phyloP scores from a whole-genome alignment of 83 land plant species.

The Thuja plicata region DNA sequence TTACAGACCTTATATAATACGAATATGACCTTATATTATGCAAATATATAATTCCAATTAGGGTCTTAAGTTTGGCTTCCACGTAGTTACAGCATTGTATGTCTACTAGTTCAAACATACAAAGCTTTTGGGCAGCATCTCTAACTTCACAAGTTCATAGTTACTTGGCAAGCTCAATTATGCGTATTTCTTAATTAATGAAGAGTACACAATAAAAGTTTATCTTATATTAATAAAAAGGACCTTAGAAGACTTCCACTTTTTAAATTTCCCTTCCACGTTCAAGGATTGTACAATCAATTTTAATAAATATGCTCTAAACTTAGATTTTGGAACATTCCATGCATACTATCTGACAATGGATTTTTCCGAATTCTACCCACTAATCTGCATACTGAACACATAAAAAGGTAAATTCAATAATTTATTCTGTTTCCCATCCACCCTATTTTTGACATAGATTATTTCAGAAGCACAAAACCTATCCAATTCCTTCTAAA shows the following conservation, averaged over 20 bases:
- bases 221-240: neutral
- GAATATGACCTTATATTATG: neutral
- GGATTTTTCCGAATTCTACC: neutral
- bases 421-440: neutral
- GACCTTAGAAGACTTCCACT: neutral
- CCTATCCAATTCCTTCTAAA: neutral
- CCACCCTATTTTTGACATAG: neutral
- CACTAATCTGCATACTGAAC: neutral
- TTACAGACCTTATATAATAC: neutral
- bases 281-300: neutral
- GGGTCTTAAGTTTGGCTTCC: neutral
- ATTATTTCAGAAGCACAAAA: neutral
- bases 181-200: neutral
- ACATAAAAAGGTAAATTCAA: neutral
- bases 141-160: neutral
- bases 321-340: neutral
- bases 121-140: neutral
- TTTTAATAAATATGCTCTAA: neutral
- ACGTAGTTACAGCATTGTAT: neutral
- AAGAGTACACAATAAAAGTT: neutral
- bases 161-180: conserved; percentile 6
- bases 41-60: neutral
- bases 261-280: neutral
- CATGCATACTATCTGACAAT: neutral
- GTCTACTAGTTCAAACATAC: neutral